Evolutionary conservation across 1,284 basidiomycete genomes (phyloP).

Genomic region (Hymenochaete sp.): DNA sequence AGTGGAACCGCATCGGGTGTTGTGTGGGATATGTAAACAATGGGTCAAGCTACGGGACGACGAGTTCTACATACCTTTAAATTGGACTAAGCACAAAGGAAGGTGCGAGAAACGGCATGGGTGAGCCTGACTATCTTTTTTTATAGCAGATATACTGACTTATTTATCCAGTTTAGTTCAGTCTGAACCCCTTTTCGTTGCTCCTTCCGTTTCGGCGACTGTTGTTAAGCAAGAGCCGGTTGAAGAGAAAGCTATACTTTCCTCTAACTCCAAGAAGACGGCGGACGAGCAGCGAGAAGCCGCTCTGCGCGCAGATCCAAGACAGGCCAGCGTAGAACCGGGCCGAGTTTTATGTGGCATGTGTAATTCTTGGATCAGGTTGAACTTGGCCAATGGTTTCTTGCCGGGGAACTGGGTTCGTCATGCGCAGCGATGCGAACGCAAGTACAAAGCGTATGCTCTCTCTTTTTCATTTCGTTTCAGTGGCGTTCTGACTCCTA

Average conservation of each 20-base stretch:
- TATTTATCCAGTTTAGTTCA: not conserved
- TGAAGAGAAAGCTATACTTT: constrained; percentile 3
- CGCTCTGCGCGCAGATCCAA: constrained; percentile 18
- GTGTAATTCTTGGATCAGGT: constrained; percentile 17
- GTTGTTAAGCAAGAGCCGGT: not conserved
- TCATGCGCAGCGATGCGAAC: constrained; percentile 14
- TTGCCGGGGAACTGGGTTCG: constrained; percentile 16
- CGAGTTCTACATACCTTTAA: constrained; percentile 13
- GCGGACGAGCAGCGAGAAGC: constrained; percentile 17
- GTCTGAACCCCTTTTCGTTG: not conserved
- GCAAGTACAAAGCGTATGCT: too few species aligned
- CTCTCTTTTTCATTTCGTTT: too few species aligned
- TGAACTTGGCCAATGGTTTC: constrained; percentile 13
- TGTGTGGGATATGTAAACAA: constrained; percentile 15
- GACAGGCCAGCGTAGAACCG: constrained; percentile 17
- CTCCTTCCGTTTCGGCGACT: not conserved
- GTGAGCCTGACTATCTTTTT: constrained; percentile 3
- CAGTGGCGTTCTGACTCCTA: not conserved
- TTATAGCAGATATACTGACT: not conserved
- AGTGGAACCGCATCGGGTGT: constrained; percentile 16
- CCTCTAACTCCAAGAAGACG: not conserved
- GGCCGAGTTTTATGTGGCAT: constrained; percentile 17
- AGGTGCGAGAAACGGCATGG: constrained; percentile 14
- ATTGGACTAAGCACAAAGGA: constrained; percentile 15
- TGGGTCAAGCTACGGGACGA: constrained; percentile 16